A percentile compares a stretch with the other conserved stretches of the same genome.
Conservation (phyloP, 441 rosid species). For the Geranium incanum region DNA sequence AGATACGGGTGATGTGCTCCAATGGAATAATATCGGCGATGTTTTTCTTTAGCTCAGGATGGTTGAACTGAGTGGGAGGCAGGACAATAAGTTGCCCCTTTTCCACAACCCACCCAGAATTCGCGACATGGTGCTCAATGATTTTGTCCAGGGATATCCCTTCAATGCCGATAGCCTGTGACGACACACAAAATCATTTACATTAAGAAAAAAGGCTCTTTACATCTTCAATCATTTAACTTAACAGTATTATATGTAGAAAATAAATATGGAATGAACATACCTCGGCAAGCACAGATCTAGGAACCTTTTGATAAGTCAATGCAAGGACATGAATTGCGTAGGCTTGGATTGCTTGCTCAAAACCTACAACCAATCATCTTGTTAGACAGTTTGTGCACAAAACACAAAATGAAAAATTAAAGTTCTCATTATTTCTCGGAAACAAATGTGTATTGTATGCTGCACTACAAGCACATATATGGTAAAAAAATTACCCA, state of each 20-base stretch:
- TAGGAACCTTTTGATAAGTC: constrained; percentile 85
- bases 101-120: constrained; percentile 66
- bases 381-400: no score
- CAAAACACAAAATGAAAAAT: no score
- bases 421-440: no score
- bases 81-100: constrained; percentile 57
- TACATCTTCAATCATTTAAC: no score
- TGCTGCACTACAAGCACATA: no score
- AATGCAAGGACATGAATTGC: constrained; percentile 79
- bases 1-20: constrained; percentile 78
- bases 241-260: neutral
- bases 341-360: constrained; percentile 81
- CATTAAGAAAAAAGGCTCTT: neutral
- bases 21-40: constrained; percentile 57
- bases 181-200: constrained; percentile 8
- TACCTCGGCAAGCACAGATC: constrained; percentile 92
- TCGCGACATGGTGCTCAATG: constrained; percentile 59
- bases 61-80: constrained; percentile 68
- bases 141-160: constrained; percentile 80
- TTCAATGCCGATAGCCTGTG: constrained; percentile 75
- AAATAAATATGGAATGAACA: constrained; percentile 6
- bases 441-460: no score
- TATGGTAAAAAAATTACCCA: no score
- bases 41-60: constrained; percentile 79
- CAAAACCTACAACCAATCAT: constrained; percentile 60